These are phyloP conservation scores for Gossypium thurberi DNA, from an alignment of 345 rosid species.

Conservation along the genomic window DNA sequence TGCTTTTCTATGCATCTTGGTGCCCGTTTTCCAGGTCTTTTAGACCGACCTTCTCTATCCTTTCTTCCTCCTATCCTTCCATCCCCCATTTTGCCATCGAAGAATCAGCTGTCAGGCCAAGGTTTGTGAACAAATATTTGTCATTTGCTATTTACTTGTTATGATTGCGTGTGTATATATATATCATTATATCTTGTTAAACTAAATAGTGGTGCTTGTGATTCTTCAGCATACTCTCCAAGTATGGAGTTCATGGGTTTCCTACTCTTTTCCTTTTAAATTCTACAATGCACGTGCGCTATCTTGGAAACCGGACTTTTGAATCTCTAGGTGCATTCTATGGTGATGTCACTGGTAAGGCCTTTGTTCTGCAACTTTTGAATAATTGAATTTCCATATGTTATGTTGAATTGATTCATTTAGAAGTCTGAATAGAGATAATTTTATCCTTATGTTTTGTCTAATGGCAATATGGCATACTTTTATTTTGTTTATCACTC, in stretches of 20 bases:
- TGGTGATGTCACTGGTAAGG: slow-evolving; percentile 59
- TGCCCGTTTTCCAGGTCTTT: slow-evolving; percentile 87
- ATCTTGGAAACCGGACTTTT: slow-evolving; percentile 63
- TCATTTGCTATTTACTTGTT: background rate
- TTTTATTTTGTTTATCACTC: background rate
- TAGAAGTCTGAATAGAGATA: background rate
- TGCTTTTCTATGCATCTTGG: slow-evolving; percentile 93
- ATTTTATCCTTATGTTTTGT: background rate
- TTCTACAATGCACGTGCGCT: slow-evolving; percentile 61
- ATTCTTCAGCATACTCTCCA: slow-evolving; percentile 66
- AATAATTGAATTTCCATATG: background rate
- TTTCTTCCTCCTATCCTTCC: slow-evolving; percentile 62
- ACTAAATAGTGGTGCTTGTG: slow-evolving; percentile 9
- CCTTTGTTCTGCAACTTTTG: background rate
- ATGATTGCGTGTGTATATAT: background rate
- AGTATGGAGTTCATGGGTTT: slow-evolving; percentile 94
- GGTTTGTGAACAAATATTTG: slow-evolving; percentile 37
- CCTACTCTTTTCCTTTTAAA: slow-evolving; percentile 80
- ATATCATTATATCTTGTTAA: background rate
- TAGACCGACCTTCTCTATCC: slow-evolving; percentile 56
- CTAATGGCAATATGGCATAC: background rate
- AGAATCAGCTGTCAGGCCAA: slow-evolving; percentile 80
- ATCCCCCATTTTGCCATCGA: slow-evolving; percentile 71
- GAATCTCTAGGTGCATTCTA: slow-evolving; percentile 73
- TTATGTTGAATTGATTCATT: background rate